Evolutionary conservation across 2,329 filamentous ascomycete species (phyloP).

Genomic region (Cladosporium sp.): DNA sequence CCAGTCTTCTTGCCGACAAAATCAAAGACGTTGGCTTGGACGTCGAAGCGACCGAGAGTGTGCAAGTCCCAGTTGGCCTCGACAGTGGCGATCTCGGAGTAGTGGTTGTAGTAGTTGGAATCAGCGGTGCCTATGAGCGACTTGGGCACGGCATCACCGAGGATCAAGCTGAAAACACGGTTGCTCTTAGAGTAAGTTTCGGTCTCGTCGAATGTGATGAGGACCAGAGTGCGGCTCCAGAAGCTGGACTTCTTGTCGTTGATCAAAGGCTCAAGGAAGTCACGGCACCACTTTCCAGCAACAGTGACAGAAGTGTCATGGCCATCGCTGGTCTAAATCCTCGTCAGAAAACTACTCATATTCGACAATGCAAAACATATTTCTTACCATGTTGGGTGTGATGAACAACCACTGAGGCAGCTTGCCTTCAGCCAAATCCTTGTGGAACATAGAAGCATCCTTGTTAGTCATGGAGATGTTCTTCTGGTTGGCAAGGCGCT

Average conservation of each 20-base stretch:
- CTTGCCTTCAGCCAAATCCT: conserved; percentile 63
- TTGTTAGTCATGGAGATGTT: conserved; percentile 69
- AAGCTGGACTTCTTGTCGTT: conserved; percentile 62
- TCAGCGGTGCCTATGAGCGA: conserved; percentile 69
- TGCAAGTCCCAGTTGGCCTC: conserved; percentile 50
- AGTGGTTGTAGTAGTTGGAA: conserved; percentile 57
- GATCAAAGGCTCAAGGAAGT: conserved; percentile 71
- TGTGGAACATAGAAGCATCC: conserved; percentile 63
- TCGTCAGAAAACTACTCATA: neutral
- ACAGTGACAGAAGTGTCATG: conserved; percentile 73
- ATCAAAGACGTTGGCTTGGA: conserved; percentile 50
- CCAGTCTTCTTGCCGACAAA: conserved; percentile 41
- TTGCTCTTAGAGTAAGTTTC: conserved; percentile 69
- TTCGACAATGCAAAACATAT: neutral
- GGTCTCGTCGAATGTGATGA: conserved; percentile 80
- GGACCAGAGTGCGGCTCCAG: conserved; percentile 72
- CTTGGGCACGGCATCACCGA: conserved; percentile 72
- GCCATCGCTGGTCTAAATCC: conserved; percentile 57
- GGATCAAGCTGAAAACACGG: conserved; percentile 68
- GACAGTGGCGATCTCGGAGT: conserved; percentile 48
- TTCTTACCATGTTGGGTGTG: conserved; percentile 65
- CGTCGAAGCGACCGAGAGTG: conserved; percentile 51
- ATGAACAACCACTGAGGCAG: conserved; percentile 74
- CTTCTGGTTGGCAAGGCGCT: conserved; percentile 70
- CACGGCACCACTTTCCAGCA: conserved; percentile 67